These are phyloP conservation scores for Thielaviopsis cerberus DNA, from an alignment of 2,329 filamentous ascomycete species.

Conservation along the genomic window DNA sequence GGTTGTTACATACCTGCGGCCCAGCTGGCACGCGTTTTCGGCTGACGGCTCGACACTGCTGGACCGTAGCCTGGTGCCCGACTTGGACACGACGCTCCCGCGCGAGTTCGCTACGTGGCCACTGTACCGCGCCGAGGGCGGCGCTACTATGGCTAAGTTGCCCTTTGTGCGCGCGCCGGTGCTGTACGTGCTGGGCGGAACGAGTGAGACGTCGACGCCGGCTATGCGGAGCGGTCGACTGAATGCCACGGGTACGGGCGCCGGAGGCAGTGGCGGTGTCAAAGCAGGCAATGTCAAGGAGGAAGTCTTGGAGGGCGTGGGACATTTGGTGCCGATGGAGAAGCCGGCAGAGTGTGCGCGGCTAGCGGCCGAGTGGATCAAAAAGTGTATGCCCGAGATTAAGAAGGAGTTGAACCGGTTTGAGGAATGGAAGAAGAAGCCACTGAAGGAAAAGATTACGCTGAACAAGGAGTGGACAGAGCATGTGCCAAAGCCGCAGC, in stretches of 20 bases:
- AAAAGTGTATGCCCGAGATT: conserved; percentile 37
- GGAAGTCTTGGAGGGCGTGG: conserved; percentile 43
- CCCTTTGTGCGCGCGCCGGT: conserved; percentile 43
- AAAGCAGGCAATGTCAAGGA: conserved; percentile 48
- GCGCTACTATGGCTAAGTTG: conserved; percentile 36
- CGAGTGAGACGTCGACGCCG: conserved; percentile 36
- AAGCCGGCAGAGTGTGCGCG: conserved; percentile 47
- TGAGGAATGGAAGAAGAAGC: conserved; percentile 32
- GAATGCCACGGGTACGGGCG: conserved; percentile 41
- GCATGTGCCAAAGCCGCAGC: conserved; percentile 4
- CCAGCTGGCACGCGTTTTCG: conserved; percentile 31
- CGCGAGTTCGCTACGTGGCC: conserved; percentile 24
- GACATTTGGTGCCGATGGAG: conserved; percentile 77
- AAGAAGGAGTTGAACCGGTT: conserved; percentile 37
- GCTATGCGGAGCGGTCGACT: conserved; percentile 39
- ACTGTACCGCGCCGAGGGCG: conserved; percentile 50
- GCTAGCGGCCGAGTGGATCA: conserved; percentile 37
- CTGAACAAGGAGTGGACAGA: conserved; percentile 20
- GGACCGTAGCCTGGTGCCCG: conserved; percentile 24
- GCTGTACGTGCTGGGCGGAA: conserved; percentile 50
- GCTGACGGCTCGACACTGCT: conserved; percentile 21
- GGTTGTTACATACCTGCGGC: conserved; percentile 53
- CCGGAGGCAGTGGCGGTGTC: conserved; percentile 48
- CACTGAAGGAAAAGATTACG: conserved; percentile 34
- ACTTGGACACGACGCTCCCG: conserved; percentile 25